Evolutionary conservation across 2,329 filamentous ascomycete species (phyloP).

Genomic region (Trichoderma sp.): DNA sequence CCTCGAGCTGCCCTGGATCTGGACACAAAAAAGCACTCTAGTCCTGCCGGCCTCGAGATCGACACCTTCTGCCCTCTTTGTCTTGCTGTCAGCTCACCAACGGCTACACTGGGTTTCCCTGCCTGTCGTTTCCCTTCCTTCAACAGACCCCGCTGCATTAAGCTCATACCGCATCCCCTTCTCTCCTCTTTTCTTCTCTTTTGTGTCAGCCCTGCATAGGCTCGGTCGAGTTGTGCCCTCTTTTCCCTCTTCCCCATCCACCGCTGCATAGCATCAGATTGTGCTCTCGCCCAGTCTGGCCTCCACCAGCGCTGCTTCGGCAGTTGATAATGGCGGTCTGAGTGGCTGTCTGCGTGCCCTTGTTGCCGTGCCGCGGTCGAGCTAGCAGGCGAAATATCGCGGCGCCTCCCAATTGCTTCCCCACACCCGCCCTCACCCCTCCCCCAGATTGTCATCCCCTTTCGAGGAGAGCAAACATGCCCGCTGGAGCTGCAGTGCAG

Average conservation of each 20-base stretch:
- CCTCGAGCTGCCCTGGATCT: constrained; percentile 1
- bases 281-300: constrained; percentile 11
- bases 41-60: constrained; percentile 20
- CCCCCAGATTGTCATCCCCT: constrained; percentile 17
- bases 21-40: constrained; percentile 24
- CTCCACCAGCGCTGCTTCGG: constrained; percentile 19
- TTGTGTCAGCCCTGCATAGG: constrained; percentile 23
- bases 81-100: constrained; percentile 14
- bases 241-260: not conserved
- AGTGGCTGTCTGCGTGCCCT: constrained; percentile 20
- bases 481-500: constrained; percentile 29
- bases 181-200: constrained; percentile 7
- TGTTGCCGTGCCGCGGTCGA: constrained; percentile 7
- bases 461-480: constrained; percentile 25
- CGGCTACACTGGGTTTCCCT: not conserved
- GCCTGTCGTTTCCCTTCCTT: not conserved
- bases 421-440: not conserved
- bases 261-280: constrained; percentile 20
- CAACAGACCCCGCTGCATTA: constrained; percentile 7
- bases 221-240: not conserved
- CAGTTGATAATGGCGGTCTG: constrained; percentile 27
- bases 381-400: constrained; percentile 17
- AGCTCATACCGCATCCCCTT: not conserved
- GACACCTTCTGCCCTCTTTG: constrained; percentile 18
- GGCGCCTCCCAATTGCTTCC: constrained; percentile 11